phyloP scores from a whole-genome alignment of 495 filamentous ascomycete species.

The Hypoxylon cercidicola region DNA sequence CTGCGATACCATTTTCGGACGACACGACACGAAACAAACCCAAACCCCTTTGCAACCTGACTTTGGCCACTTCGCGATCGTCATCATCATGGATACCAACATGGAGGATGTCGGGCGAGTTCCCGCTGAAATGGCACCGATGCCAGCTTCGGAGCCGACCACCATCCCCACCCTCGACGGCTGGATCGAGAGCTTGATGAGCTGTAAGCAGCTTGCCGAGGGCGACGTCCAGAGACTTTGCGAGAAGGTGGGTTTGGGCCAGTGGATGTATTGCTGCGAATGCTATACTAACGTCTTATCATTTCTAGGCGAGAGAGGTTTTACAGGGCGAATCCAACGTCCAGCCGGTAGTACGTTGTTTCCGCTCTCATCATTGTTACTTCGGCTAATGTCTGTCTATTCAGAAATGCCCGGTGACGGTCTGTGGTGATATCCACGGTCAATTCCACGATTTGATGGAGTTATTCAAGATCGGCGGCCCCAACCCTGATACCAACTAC shows the following conservation, averaged over 20 bases:
- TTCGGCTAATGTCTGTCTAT: slow-evolving; percentile 41
- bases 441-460: slow-evolving; percentile 97
- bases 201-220: slow-evolving; percentile 96
- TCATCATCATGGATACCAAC: slow-evolving; percentile 87
- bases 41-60: slow-evolving; percentile 3
- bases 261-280: slow-evolving; percentile 31
- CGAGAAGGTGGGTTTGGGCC: slow-evolving; percentile 83
- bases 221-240: slow-evolving; percentile 94
- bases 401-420: slow-evolving; percentile 93
- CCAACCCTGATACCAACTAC: slow-evolving; percentile 94
- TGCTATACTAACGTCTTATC: slow-evolving; percentile 17
- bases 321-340: slow-evolving; percentile 98
- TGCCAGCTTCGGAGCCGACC: slow-evolving; percentile 79
- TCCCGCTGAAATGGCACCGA: slow-evolving; percentile 80
- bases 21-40: neutral
- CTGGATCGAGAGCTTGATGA: slow-evolving; percentile 99
- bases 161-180: slow-evolving; percentile 94
- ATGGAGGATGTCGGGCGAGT: slow-evolving; percentile 96
- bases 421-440: slow-evolving; percentile 93
- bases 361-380: neutral
- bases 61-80: slow-evolving; percentile 11
- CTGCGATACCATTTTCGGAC: neutral
- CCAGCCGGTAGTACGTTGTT: slow-evolving; percentile 89
- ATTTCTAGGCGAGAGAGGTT: slow-evolving; percentile 86
- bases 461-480: slow-evolving; percentile 90